Evolutionary conservation across 2,329 filamentous ascomycete genomes (phyloP), one percentile per base, ranked within the genome.

Genomic region (Cladosporium velox): DNA sequence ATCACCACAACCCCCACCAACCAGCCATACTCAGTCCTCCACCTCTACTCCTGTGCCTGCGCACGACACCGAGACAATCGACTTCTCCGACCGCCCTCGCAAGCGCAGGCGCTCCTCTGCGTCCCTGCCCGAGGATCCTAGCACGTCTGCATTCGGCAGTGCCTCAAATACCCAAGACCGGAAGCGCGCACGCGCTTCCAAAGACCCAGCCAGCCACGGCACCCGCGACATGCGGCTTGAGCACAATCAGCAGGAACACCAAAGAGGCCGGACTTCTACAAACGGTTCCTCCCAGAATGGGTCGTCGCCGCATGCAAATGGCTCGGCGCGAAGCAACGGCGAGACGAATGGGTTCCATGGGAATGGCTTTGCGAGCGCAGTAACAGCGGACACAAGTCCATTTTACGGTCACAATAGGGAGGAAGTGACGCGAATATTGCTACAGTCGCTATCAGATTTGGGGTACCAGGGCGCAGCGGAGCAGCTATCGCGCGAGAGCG

Each of bases 391-490:
- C 68, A 74, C 74, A 28, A 72, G 71, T 49, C 81, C 82, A 38
- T 98, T 96, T 77, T 90, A 88, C 74, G 93, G 93, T 21, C 94
- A 98, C 76, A 88, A 95, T 75, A 88, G 92, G 76, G 93, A 97
- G 82, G 94, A 99, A 80, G 90, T 98, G 54, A 96, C 94, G 5
- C 86, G 95, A 64, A 90, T 98, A 69, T 80, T 99, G 72, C 95
- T 99, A 73, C 95, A 99, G 79, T 91, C 93, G 41, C 81, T 99
- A 70, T 87, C 88, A 28, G 94, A 97, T 77, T 85, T 99, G 81
- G 95, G 95, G 2, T 97, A 98, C 75, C 84, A 88, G 67, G 83
- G 84, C 14, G 91, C 94, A 14, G 94, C 95, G 28, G 84, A 87
- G 54, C 88, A 85, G 67, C 82, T 99, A 66, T 90, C 87, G 73